Percentiles rank a stretch among this genome's conserved stretches.
Evolutionary conservation across 768 basidiomycete species (phyloP).

Genomic region (Mrakia blollopis): DNA sequence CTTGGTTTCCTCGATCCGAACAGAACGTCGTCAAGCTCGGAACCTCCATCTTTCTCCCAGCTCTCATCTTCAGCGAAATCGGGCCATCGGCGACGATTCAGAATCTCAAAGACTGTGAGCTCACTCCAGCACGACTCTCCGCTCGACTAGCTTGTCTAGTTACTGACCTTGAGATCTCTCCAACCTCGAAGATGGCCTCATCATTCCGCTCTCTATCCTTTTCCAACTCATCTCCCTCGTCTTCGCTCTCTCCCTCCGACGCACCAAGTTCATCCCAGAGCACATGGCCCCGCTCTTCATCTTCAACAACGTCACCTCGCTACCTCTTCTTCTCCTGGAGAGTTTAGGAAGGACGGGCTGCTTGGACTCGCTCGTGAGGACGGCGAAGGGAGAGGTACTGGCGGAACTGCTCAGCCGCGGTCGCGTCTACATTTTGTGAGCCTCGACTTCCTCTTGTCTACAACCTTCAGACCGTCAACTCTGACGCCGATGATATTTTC

Average conservation of each 20-base stretch:
- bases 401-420: slow-evolving; percentile 37
- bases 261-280: slow-evolving; percentile 16
- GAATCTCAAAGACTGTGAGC: slow-evolving; percentile 41
- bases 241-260: slow-evolving; percentile 36
- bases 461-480: no score
- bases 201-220: slow-evolving; percentile 39
- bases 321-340: slow-evolving; percentile 41
- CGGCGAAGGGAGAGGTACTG: slow-evolving; percentile 28
- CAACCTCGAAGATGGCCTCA: slow-evolving; percentile 43
- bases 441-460: neutral
- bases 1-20: neutral
- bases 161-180: neutral
- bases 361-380: slow-evolving; percentile 37
- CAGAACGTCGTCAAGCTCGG: slow-evolving; percentile 37
- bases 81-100: slow-evolving; percentile 40
- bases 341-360: slow-evolving; percentile 40
- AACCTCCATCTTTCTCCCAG: slow-evolving; percentile 41
- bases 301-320: slow-evolving; percentile 44
- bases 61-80: slow-evolving; percentile 44
- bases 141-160: neutral
- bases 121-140: no score
- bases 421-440: slow-evolving; percentile 39
- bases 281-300: slow-evolving; percentile 39
- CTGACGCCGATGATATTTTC: neutral
- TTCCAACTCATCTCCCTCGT: slow-evolving; percentile 41